These are phyloP conservation scores for Sporopachydermia quercuum DNA, from an alignment of 805 yeast species.

Conservation along the genomic window DNA sequence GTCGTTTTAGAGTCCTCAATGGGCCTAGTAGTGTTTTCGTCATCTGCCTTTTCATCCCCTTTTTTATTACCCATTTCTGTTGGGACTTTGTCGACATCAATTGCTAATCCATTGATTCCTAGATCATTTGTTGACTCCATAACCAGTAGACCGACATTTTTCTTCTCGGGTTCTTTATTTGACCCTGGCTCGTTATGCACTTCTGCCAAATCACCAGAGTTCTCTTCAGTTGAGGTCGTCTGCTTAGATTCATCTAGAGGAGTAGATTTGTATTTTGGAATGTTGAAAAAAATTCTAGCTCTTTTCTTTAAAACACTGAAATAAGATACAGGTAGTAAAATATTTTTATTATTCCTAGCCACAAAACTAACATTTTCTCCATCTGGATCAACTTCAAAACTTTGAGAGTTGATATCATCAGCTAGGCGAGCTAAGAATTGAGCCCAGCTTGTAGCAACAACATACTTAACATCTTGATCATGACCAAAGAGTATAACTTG, in stretches of 20 bases:
- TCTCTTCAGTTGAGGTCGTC: too few relatives aligned
- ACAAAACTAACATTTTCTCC: constrained; percentile 39
- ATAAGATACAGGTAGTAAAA: constrained; percentile 33
- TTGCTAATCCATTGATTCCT: too few relatives aligned
- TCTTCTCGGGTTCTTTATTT: too few relatives aligned
- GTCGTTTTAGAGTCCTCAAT: constrained; percentile 8
- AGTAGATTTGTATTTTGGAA: too few relatives aligned
- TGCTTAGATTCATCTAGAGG: too few relatives aligned
- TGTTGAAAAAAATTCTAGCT: constrained; percentile 22
- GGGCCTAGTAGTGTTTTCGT: constrained; percentile 8
- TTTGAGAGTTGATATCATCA: constrained; percentile 76
- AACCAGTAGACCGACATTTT: too few relatives aligned
- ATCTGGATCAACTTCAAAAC: constrained; percentile 54
- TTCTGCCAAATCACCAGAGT: too few relatives aligned
- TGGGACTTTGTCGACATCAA: too few relatives aligned
- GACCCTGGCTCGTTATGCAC: too few relatives aligned
- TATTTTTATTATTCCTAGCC: neutral
- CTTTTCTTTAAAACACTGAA: constrained; percentile 41
- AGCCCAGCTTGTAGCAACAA: constrained; percentile 79
- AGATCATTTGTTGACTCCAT: too few relatives aligned
- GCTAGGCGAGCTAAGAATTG: constrained; percentile 73
- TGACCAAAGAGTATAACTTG: constrained; percentile 90
- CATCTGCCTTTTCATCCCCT: constrained; percentile 4
- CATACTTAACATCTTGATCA: constrained; percentile 82
- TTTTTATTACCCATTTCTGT: constrained; percentile 4